A percentile compares a stretch with the other conserved stretches of the same genome.
These are phyloP conservation scores for Fistulifera pelliculosa DNA, from an alignment of 108 stramenopile genomes.

Conservation along the genomic window DNA sequence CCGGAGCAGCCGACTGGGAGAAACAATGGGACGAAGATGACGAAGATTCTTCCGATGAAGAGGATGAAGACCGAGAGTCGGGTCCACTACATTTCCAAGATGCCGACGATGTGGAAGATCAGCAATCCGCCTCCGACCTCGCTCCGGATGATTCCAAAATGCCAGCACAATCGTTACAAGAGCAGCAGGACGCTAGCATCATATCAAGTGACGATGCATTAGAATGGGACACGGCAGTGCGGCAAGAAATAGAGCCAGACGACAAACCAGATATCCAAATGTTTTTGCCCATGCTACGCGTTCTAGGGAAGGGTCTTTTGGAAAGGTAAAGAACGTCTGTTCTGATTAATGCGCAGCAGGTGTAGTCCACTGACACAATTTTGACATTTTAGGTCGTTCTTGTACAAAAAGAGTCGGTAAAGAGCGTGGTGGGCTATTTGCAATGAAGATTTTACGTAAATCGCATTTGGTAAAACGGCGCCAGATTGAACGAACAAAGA, in stretches of 20 bases:
- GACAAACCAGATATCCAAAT: slow-evolving; percentile 72
- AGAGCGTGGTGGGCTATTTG: slow-evolving; percentile 76
- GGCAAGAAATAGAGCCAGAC: background rate
- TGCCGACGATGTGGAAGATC: slow-evolving; percentile 3
- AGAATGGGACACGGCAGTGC: slow-evolving; percentile 28
- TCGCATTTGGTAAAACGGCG: slow-evolving; percentile 82
- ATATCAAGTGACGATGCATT: slow-evolving; percentile 14
- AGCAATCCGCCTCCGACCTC: background rate
- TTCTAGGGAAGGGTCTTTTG: slow-evolving; percentile 87
- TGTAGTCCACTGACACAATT: slow-evolving; percentile 4
- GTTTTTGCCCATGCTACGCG: slow-evolving; percentile 75
- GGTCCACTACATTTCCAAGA: slow-evolving; percentile 3
- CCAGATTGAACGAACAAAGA: slow-evolving; percentile 92
- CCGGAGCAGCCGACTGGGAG: slow-evolving; percentile 33
- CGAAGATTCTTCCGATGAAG: slow-evolving; percentile 19
- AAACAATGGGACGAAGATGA: slow-evolving; percentile 39
- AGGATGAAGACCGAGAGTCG: slow-evolving; percentile 25
- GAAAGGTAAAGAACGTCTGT: slow-evolving; percentile 51
- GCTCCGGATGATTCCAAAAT: background rate
- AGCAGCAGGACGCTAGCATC: slow-evolving; percentile 1
- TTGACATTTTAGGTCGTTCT: slow-evolving; percentile 57
- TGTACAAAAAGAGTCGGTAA: slow-evolving; percentile 73
- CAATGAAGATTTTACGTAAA: slow-evolving; percentile 98
- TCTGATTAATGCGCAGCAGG: background rate
- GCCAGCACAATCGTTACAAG: background rate